These are phyloP conservation scores for Kwoniella sp. DNA, from an alignment of 768 basidiomycete species.

Conservation along the genomic window DNA sequence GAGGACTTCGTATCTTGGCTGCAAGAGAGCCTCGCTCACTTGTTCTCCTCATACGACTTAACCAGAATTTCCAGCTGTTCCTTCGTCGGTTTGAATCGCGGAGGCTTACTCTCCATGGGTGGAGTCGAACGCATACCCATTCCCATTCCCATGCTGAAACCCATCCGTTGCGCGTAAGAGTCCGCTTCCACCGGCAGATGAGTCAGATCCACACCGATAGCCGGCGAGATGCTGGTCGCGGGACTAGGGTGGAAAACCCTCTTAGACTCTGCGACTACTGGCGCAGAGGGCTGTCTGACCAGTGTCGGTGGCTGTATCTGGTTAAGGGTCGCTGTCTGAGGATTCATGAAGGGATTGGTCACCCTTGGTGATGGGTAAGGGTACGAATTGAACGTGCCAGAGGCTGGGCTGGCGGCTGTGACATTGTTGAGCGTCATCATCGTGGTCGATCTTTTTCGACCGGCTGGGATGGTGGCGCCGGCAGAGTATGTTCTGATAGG, in stretches of 20 bases:
- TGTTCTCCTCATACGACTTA: slow-evolving; percentile 41
- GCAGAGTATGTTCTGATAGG: slow-evolving; percentile 24
- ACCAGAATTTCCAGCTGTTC: slow-evolving; percentile 47
- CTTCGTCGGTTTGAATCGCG: slow-evolving; percentile 47
- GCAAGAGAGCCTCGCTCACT: too few species aligned
- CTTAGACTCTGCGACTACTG: slow-evolving; percentile 4
- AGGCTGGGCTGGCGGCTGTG: not conserved
- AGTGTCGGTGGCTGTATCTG: not conserved
- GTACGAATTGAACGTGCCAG: slow-evolving; percentile 5
- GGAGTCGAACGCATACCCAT: slow-evolving; percentile 11
- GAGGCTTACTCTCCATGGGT: slow-evolving; percentile 27
- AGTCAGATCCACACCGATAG: not conserved
- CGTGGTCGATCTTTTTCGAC: slow-evolving; percentile 19
- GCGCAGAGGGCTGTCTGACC: slow-evolving; percentile 13
- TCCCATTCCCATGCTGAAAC: slow-evolving; percentile 11
- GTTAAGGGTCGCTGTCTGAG: slow-evolving; percentile 1
- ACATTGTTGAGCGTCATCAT: slow-evolving; percentile 7
- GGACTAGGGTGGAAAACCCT: slow-evolving; percentile 25
- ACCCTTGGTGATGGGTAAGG: slow-evolving; percentile 22
- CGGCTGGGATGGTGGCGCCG: slow-evolving; percentile 8
- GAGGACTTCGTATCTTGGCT: too few species aligned
- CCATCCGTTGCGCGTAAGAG: slow-evolving; percentile 1
- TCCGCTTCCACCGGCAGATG: slow-evolving; percentile 13
- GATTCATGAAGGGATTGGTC: slow-evolving; percentile 11
- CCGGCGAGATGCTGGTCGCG: slow-evolving; percentile 15